A percentile compares a stretch with the other conserved stretches of the same genome.
phyloP scores from a whole-genome alignment of 345 rosid species.

The Cardiospermum halicacabum region DNA sequence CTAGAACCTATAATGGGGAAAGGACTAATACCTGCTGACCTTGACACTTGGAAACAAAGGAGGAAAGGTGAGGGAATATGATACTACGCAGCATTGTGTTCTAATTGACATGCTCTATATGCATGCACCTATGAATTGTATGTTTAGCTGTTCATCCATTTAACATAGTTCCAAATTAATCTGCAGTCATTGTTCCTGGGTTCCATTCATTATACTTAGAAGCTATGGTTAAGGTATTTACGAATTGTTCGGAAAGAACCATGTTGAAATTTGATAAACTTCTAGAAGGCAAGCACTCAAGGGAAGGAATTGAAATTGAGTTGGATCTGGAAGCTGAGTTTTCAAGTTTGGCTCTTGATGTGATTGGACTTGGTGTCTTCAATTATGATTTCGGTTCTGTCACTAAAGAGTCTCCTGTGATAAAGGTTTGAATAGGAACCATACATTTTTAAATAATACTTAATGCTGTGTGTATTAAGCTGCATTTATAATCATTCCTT shows the following conservation, averaged over 20 bases:
- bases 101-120: not conserved
- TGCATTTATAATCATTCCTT: not conserved
- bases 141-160: constrained; percentile 13
- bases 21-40: constrained; percentile 96
- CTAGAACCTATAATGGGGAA: constrained; percentile 97
- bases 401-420: constrained; percentile 89
- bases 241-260: constrained; percentile 70
- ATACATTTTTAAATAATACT: not conserved
- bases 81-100: constrained; percentile 1
- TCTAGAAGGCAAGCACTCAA: constrained; percentile 35
- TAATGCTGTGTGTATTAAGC: not conserved
- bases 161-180: constrained; percentile 9
- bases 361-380: constrained; percentile 92
- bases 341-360: constrained; percentile 90
- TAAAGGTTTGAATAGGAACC: constrained; percentile 48
- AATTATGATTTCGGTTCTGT: constrained; percentile 93
- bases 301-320: constrained; percentile 44
- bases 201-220: constrained; percentile 79
- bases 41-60: constrained; percentile 89
- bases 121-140: not conserved
- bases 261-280: constrained; percentile 68
- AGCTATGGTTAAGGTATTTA: constrained; percentile 82
- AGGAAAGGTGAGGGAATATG: constrained; percentile 62
- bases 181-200: constrained; percentile 85
- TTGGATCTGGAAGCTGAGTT: constrained; percentile 94